Percentiles rank a stretch among this genome's conserved stretches.
Conservation (phyloP, 1,284 basidiomycete genomes). For the Trichosporon sp. region DNA sequence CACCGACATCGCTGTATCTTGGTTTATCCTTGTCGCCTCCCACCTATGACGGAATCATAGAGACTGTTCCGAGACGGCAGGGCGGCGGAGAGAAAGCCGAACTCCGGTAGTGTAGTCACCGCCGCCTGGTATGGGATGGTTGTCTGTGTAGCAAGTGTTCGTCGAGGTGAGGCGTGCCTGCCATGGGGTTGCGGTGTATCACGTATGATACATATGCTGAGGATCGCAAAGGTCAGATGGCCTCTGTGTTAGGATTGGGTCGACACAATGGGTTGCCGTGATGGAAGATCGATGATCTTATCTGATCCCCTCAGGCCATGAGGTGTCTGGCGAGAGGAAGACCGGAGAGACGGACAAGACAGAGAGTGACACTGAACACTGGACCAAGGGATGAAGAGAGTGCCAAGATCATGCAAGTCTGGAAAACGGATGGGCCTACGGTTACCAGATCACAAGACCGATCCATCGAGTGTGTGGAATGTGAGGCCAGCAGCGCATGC, state of each 20-base stretch:
- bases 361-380: background rate
- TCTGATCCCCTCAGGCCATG: no score
- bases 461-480: background rate
- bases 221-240: no score
- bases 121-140: background rate
- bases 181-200: no score
- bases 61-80: background rate
- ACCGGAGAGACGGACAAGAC: background rate
- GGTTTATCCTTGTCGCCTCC: slow-evolving; percentile 16
- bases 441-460: slow-evolving; percentile 2
- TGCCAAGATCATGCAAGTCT: background rate
- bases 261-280: no score
- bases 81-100: slow-evolving; percentile 17
- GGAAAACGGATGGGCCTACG: no score
- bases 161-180: background rate
- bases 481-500: background rate
- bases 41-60: slow-evolving; percentile 15
- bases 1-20: background rate
- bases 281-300: no score
- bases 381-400: background rate
- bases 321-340: background rate
- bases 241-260: no score
- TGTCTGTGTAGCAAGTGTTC: background rate
- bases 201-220: no score
- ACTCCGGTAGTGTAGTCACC: background rate